These are phyloP conservation scores for Williopsis jadinii DNA, from an alignment of 1,139 yeast genomes.

Conservation along the genomic window DNA sequence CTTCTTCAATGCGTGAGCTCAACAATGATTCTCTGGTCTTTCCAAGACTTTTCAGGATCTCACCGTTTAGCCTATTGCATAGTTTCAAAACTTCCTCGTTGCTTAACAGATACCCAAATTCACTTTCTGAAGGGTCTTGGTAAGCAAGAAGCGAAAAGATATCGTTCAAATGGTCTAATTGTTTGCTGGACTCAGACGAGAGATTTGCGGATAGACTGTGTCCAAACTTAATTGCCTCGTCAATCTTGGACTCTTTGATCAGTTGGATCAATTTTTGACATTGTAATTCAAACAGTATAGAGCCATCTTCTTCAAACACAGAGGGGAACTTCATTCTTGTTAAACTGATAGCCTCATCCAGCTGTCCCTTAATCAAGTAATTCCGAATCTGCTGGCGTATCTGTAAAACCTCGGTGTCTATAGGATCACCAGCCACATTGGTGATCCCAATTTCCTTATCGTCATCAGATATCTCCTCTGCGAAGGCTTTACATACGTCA, in stretches of 20 bases:
- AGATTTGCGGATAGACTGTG: constrained; percentile 32
- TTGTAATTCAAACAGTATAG: constrained; percentile 45
- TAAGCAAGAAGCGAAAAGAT: constrained; percentile 47
- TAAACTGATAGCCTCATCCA: constrained; percentile 39
- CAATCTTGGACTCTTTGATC: constrained; percentile 27
- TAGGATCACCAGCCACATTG: constrained; percentile 14
- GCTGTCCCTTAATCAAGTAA: constrained; percentile 38
- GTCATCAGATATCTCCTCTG: constrained; percentile 35
- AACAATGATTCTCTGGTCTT: constrained; percentile 30
- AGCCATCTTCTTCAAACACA: constrained; percentile 34
- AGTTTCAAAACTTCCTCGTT: constrained; percentile 30
- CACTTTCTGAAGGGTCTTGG: constrained; percentile 34
- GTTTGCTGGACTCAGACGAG: not conserved
- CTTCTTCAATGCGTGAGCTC: constrained; percentile 30
- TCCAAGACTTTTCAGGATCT: constrained; percentile 32
- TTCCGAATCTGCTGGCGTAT: constrained; percentile 47
- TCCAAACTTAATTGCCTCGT: constrained; percentile 39
- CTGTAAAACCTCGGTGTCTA: constrained; percentile 29
- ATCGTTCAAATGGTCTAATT: constrained; percentile 28
- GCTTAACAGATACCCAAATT: constrained; percentile 32
- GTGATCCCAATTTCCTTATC: constrained; percentile 20
- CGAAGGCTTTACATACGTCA: constrained; percentile 59
- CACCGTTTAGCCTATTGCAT: constrained; percentile 37
- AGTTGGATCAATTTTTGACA: constrained; percentile 44
- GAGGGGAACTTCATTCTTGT: constrained; percentile 39